Evolutionary conservation across 2,329 filamentous ascomycete genomes (phyloP).

Genomic region (Cladosporium phlei): DNA sequence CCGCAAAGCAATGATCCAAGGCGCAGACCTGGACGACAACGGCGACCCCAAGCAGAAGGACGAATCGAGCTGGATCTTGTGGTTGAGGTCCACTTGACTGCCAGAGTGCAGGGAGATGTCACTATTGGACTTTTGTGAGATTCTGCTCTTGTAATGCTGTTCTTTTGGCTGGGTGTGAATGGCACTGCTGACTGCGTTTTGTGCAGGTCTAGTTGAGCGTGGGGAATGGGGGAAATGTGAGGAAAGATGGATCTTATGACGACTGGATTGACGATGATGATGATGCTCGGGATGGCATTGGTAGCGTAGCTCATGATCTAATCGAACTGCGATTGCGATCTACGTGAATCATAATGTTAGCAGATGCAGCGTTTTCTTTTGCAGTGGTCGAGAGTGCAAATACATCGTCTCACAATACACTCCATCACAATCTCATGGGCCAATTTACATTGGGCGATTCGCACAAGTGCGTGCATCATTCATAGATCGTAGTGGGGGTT

Average conservation of each 20-base stretch:
- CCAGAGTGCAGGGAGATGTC: conserved; percentile 28
- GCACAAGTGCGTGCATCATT: neutral
- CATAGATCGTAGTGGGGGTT: neutral
- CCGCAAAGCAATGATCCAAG: conserved; percentile 11
- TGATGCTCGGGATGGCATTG: no score
- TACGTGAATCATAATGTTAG: neutral
- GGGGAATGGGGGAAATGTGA: no score
- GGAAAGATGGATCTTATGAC: no score
- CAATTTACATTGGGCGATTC: no score
- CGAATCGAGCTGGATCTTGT: conserved; percentile 27
- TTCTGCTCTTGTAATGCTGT: conserved; percentile 8
- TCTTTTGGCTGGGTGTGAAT: conserved; percentile 5
- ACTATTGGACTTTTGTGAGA: conserved; percentile 27
- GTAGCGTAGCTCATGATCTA: no score
- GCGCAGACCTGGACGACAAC: conserved; percentile 9
- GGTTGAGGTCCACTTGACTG: conserved; percentile 28
- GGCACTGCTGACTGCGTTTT: conserved; percentile 1
- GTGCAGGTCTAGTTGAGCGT: conserved; percentile 2
- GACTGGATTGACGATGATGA: no score
- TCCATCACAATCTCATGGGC: no score
- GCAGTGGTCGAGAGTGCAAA: no score
- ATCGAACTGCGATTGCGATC: neutral
- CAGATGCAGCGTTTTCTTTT: no score
- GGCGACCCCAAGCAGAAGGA: conserved; percentile 20
- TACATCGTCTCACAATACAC: no score